Base-by-base conservation (phyloP, 306 rosid species). In the Arachis stenosperma region DNA sequence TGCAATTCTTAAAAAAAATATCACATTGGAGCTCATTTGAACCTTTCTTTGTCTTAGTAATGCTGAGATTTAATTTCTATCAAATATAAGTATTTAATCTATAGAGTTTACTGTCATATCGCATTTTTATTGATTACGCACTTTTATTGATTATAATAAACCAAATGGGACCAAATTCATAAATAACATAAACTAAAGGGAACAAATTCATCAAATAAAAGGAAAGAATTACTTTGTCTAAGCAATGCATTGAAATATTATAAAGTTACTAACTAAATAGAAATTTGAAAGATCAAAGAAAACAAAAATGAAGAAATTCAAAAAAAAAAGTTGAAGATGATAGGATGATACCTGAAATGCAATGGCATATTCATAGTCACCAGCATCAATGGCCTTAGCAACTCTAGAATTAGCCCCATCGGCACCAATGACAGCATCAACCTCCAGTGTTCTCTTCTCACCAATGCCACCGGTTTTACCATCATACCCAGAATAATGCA, bases 321-420 rank as follows among this genome's bases (percentile, higher is more conserved):
- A 14, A 14, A 13, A 33, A 15, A 54, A 6, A 6, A 13, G 10
- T 44, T 13, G 42, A 13, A 33, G 4, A 12, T 12, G 37, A 5
- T 22, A 61, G 67, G 36, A 58, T 6, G 37, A 54, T 75, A 88
- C 98, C 97, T 94, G 99, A 84, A 94, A 94, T 1, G 99, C 99
- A 72, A 94, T 94, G 65, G 99, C 99, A 36, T 91, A 91, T 30
- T 91, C 99, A 65, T 94, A 94, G 4, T 94, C 99, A 57, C 99
- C 99, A 2, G 97, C 99, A 73, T 81, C 83, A 72, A 94, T 94
- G 27, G 89, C 81, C 84, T 94, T 94, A 6, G 99, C 99, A 2
- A 94, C 97, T 9, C 96, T 84, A 10, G 99, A 94, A 83, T 94
- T 94, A 29, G 99, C 98, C 29, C 99, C 99, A 64, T 95, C 97